phyloP scores from a whole-genome alignment of 2,329 filamentous ascomycete genomes.

The Talaromyces sp. region DNA sequence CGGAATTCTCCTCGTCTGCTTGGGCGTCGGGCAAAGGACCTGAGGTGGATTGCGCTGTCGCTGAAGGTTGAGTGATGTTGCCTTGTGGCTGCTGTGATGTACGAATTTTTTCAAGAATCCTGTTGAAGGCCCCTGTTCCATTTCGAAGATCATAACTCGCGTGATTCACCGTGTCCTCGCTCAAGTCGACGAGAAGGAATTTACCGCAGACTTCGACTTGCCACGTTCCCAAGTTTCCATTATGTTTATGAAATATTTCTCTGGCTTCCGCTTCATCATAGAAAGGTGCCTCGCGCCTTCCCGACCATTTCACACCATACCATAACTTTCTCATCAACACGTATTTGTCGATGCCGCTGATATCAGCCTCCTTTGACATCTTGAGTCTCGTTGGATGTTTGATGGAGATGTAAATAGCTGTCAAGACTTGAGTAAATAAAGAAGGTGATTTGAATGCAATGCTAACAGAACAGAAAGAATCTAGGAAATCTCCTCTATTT shows the following conservation, averaged over 20 bases:
- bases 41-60: neutral
- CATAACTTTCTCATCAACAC: neutral
- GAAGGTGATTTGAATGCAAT: neutral
- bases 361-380: neutral
- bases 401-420: neutral
- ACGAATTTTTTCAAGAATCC: neutral
- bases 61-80: neutral
- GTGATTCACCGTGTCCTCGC: neutral
- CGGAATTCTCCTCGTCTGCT: neutral
- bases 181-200: neutral
- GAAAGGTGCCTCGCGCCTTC: neutral
- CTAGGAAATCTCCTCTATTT: neutral
- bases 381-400: neutral
- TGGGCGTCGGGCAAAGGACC: neutral
- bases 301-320: neutral
- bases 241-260: neutral
- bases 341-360: neutral
- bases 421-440: neutral
- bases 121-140: neutral
- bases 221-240: neutral
- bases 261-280: neutral
- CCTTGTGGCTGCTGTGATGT: neutral
- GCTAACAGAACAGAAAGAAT: neutral
- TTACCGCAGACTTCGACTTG: neutral
- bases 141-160: neutral